Conservation (phyloP, 352 stramenopile genomes). For the Globisporangium recalcitrans region DNA sequence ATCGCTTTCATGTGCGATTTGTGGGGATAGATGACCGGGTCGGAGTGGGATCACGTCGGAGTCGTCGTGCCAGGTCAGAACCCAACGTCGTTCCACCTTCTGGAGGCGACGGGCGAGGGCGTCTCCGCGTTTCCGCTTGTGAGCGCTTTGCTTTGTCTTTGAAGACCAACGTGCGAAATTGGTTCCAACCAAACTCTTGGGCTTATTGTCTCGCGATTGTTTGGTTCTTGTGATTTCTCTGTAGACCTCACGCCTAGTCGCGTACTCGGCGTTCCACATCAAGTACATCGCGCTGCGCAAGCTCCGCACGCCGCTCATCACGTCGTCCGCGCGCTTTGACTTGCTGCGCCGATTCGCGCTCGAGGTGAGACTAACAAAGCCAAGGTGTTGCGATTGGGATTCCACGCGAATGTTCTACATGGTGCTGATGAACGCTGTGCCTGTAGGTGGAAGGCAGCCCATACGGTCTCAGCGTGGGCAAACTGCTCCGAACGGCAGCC, state of each 20-base stretch:
- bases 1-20: neutral
- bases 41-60: constrained; percentile 64
- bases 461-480: constrained; percentile 51
- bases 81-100: constrained; percentile 25
- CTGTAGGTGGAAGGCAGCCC: constrained; percentile 34
- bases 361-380: constrained; percentile 19
- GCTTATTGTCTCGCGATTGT: neutral
- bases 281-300: constrained; percentile 41
- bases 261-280: constrained; percentile 45
- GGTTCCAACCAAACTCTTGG: no score
- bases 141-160: neutral
- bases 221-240: neutral
- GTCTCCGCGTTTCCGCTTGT: constrained; percentile 53
- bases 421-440: no score
- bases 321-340: constrained; percentile 33
- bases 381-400: no score
- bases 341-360: constrained; percentile 38
- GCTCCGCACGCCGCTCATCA: constrained; percentile 49
- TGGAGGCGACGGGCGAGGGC: constrained; percentile 60
- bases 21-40: constrained; percentile 35
- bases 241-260: constrained; percentile 26
- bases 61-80: constrained; percentile 35
- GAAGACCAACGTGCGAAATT: no score
- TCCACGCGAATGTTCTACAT: neutral
- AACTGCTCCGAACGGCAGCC: constrained; percentile 32